Percentiles rank a stretch among this genome's conserved stretches.
Conservation (phyloP, 2,329 filamentous ascomycete genomes). For the Amylocarpus encephaloides region DNA sequence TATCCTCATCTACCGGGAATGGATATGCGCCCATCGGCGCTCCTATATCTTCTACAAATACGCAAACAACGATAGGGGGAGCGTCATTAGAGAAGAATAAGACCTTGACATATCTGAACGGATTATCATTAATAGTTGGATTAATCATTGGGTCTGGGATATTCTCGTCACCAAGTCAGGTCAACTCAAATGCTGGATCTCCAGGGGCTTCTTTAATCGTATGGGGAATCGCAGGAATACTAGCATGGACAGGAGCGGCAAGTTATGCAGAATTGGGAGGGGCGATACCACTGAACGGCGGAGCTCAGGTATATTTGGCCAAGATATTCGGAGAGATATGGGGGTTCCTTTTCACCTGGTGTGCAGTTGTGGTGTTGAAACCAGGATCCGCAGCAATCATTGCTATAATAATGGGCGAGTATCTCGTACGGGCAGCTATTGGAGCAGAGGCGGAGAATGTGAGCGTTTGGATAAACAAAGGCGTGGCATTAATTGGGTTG, state of each 20-base stretch:
- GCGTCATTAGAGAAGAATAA: slow-evolving; percentile 92
- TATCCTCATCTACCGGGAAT: slow-evolving; percentile 71
- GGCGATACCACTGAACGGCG: slow-evolving; percentile 91
- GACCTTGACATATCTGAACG: slow-evolving; percentile 90
- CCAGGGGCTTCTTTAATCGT: slow-evolving; percentile 86
- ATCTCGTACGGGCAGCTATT: slow-evolving; percentile 80
- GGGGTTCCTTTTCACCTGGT: slow-evolving; percentile 96
- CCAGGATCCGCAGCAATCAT: slow-evolving; percentile 92
- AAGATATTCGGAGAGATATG: slow-evolving; percentile 94
- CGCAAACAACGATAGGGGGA: slow-evolving; percentile 54
- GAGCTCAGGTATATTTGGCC: slow-evolving; percentile 85
- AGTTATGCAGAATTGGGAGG: slow-evolving; percentile 95
- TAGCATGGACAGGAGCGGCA: slow-evolving; percentile 93
- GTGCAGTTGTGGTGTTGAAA: slow-evolving; percentile 87
- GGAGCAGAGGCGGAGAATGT: slow-evolving; percentile 78
- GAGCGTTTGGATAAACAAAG: slow-evolving; percentile 85
- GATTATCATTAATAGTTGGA: slow-evolving; percentile 82
- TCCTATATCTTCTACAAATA: slow-evolving; percentile 54
- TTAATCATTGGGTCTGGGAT: slow-evolving; percentile 95
- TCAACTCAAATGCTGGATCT: slow-evolving; percentile 86
- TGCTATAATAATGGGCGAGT: slow-evolving; percentile 96
- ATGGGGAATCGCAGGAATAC: slow-evolving; percentile 82
- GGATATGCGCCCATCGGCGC: slow-evolving; percentile 84
- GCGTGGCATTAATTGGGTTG: slow-evolving; percentile 72
- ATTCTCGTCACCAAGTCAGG: slow-evolving; percentile 89